phyloP scores from a whole-genome alignment of 495 filamentous ascomycete species.

The Chaetomium cochliodes region DNA sequence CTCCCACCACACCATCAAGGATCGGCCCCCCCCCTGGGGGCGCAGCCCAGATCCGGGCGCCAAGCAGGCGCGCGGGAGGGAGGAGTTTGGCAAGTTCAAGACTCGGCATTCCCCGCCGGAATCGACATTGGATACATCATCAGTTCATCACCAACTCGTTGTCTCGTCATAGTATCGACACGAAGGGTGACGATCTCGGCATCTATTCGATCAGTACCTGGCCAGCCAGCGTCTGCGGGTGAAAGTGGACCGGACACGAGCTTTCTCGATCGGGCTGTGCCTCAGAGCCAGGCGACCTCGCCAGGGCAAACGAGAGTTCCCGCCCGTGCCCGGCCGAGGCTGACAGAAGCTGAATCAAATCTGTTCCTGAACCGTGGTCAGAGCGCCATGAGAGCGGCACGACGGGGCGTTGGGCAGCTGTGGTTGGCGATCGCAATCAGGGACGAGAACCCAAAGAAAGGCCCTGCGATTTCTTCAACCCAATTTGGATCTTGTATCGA shows the following conservation, averaged over 20 bases:
- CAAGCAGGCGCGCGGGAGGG: conserved; percentile 15
- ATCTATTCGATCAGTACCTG: not conserved
- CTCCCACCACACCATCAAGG: conserved; percentile 3
- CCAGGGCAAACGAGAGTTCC: not conserved
- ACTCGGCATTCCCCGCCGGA: not conserved
- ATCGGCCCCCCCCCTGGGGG: conserved; percentile 19
- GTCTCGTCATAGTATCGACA: not conserved
- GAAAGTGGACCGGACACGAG: not conserved
- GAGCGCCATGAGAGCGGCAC: not conserved
- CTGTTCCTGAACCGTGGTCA: conserved; percentile 8
- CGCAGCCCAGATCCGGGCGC: conserved; percentile 25
- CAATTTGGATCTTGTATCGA: not conserved
- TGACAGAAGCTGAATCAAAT: conserved; percentile 7
- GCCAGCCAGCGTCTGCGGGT: not conserved
- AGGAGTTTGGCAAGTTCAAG: too few species aligned
- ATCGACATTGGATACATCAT: conserved; percentile 5
- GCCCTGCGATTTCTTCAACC: not conserved
- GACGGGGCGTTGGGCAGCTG: not conserved
- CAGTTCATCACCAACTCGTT: conserved; percentile 5
- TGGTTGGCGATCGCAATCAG: not conserved
- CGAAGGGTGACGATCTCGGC: not conserved
- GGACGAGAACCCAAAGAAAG: not conserved
- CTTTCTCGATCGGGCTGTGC: not conserved
- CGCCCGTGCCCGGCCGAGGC: conserved; percentile 5
- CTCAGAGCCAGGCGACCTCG: too few species aligned